phyloP scores from a whole-genome alignment of 371 early-diverging fungal species.

The Lichtheimia hyalospora region DNA sequence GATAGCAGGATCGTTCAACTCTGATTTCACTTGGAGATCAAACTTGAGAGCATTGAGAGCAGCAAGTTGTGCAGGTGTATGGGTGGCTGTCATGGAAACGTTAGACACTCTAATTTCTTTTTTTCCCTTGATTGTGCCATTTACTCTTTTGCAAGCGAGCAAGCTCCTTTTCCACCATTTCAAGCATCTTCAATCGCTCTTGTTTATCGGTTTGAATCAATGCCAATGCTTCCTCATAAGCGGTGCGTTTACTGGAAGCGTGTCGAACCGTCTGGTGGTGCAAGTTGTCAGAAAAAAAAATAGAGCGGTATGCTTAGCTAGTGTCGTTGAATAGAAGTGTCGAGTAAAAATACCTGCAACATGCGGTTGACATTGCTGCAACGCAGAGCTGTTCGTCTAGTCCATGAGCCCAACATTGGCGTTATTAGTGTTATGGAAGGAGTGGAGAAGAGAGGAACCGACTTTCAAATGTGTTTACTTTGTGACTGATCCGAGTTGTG shows the following conservation, averaged over 20 bases:
- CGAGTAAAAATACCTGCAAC: not conserved
- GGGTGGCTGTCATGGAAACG: conserved; percentile 31
- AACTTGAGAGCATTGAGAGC: conserved; percentile 59
- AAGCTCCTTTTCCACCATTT: conserved; percentile 48
- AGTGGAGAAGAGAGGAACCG: too few relatives aligned
- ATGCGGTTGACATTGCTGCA: conserved; percentile 3
- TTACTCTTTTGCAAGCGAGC: conserved; percentile 53
- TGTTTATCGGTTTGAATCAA: conserved; percentile 66
- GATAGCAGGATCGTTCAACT: conserved; percentile 71
- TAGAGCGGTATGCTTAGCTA: not conserved
- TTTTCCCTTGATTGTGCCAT: not conserved
- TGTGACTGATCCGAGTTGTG: too few relatives aligned
- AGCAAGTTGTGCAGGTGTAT: conserved; percentile 40
- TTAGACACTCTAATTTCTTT: not conserved
- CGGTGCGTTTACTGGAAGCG: conserved; percentile 41
- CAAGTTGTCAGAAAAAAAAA: too few relatives aligned
- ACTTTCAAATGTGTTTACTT: too few relatives aligned
- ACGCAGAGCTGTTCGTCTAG: conserved; percentile 11
- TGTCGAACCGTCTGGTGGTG: conserved; percentile 11
- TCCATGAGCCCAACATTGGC: conserved; percentile 14
- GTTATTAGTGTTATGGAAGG: too few relatives aligned
- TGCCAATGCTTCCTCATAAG: conserved; percentile 79
- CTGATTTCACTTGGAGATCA: conserved; percentile 69
- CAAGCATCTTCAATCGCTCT: conserved; percentile 57
- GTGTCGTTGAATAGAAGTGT: too few relatives aligned